phyloP scores from a whole-genome alignment of 768 basidiomycete genomes.

The Lactifluus subvellereus region DNA sequence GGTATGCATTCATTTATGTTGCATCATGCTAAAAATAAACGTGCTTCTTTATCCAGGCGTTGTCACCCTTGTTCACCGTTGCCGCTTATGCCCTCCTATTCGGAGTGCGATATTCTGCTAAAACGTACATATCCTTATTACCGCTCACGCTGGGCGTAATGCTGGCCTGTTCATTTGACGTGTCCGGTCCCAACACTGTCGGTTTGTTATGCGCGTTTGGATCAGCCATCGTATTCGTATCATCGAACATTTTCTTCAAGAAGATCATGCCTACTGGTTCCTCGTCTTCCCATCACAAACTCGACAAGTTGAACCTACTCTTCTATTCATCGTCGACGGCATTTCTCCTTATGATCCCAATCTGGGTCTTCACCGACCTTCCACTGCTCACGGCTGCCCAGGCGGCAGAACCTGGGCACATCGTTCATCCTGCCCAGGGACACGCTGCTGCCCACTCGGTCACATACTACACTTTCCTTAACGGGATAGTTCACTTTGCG shows the following conservation, averaged over 20 bases:
- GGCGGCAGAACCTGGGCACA: conserved; percentile 35
- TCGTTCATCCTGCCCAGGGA: conserved; percentile 43
- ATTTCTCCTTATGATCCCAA: conserved; percentile 91
- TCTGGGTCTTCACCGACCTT: conserved; percentile 90
- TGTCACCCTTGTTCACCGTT: conserved; percentile 96
- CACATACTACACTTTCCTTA: conserved; percentile 79
- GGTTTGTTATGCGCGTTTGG: conserved; percentile 96
- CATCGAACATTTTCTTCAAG: conserved; percentile 99
- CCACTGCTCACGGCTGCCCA: conserved; percentile 50
- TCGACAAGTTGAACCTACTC: conserved; percentile 95
- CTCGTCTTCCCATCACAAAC: conserved; percentile 52
- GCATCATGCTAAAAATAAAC: not conserved
- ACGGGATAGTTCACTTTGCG: conserved; percentile 92
- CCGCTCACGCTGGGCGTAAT: conserved; percentile 95
- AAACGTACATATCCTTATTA: conserved; percentile 90
- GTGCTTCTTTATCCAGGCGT: conserved; percentile 49
- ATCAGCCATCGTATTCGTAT: conserved; percentile 93
- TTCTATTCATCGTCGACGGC: conserved; percentile 93
- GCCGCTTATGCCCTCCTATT: conserved; percentile 92
- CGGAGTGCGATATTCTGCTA: conserved; percentile 85
- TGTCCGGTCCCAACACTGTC: conserved; percentile 76
- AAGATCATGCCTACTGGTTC: conserved; percentile 79
- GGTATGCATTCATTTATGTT: conserved; percentile 42
- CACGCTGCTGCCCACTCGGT: conserved; percentile 56
- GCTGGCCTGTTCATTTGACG: conserved; percentile 92